Evolutionary conservation across 306 rosid species (phyloP).

Genomic region (Inga oerstediana): DNA sequence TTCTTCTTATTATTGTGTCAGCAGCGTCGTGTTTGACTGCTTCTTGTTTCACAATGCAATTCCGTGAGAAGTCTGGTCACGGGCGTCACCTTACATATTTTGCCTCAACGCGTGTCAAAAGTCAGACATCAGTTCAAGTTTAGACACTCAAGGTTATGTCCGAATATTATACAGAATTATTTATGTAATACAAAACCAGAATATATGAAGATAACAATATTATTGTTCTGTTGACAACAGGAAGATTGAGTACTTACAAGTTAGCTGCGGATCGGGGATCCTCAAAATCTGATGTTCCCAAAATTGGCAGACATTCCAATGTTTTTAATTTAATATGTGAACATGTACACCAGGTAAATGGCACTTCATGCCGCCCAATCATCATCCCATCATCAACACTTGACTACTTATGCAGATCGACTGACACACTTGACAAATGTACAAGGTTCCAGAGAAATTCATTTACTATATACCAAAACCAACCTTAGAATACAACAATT

Average conservation of each 20-base stretch:
- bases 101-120: background rate
- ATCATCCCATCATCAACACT: background rate
- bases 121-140: background rate
- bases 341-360: background rate
- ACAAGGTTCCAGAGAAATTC: too few relatives aligned
- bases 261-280: background rate
- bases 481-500: background rate
- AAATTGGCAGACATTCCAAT: background rate
- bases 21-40: background rate
- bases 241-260: slow-evolving; percentile 3
- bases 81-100: background rate
- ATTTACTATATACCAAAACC: background rate
- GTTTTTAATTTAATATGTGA: background rate
- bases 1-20: background rate
- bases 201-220: background rate
- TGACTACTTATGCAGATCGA: background rate
- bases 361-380: background rate
- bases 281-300: background rate
- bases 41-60: background rate
- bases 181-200: background rate
- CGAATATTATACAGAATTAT: background rate
- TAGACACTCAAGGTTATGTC: background rate
- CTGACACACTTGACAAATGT: too few relatives aligned
- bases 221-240: slow-evolving; percentile 1
- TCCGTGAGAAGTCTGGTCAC: background rate